Conservation (phyloP, 305 asterid species). For the Fraxinus paxiana region DNA sequence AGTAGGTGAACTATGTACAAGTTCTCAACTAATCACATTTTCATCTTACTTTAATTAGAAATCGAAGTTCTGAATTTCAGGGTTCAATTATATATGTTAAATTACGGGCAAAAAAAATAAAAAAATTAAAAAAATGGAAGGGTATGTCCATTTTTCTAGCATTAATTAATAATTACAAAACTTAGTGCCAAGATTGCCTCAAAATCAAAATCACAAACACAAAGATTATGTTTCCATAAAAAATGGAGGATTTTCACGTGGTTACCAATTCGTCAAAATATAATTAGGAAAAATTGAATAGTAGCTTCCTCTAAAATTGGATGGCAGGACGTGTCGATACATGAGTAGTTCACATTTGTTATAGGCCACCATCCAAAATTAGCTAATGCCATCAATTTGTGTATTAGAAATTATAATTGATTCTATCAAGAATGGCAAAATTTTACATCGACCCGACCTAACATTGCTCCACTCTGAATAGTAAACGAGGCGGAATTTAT, state of each 20-base stretch:
- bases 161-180: neutral
- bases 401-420: neutral
- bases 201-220: neutral
- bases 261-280: neutral
- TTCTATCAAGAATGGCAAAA: neutral
- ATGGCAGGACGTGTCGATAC: neutral
- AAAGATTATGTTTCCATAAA: neutral
- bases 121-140: neutral
- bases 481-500: neutral
- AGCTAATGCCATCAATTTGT: neutral
- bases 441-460: neutral
- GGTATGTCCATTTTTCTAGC: neutral
- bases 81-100: neutral
- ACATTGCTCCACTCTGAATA: neutral
- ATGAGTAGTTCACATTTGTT: neutral
- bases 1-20: slow-evolving; percentile 40
- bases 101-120: neutral
- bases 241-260: neutral
- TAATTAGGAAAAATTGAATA: neutral
- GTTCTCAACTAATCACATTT: slow-evolving; percentile 25
- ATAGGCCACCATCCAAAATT: neutral
- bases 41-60: neutral
- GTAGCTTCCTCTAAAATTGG: neutral
- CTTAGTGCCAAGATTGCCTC: neutral
- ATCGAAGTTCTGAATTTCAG: neutral